These are phyloP conservation scores for Aspergillus olivimuriae DNA, from an alignment of 495 filamentous ascomycete species.

Conservation along the genomic window DNA sequence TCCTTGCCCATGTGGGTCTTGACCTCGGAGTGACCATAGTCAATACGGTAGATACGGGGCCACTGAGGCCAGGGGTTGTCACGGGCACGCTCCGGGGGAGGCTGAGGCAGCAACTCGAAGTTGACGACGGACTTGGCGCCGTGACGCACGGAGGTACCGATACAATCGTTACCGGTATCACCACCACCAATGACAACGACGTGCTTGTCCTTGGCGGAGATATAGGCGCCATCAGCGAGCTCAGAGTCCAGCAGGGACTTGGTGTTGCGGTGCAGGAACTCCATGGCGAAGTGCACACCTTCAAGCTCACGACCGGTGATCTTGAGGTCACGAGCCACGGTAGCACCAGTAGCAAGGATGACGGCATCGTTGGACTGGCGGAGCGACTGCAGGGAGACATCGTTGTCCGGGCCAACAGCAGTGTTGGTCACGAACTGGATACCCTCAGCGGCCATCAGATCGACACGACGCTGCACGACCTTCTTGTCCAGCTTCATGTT, in stretches of 20 bases:
- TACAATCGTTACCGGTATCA: slow-evolving; percentile 99
- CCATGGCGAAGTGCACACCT: slow-evolving; percentile 97
- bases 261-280: slow-evolving; percentile 97
- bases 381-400: slow-evolving; percentile 66
- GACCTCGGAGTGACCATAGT: slow-evolving; percentile 96
- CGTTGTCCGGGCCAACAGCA: slow-evolving; percentile 68
- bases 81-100: slow-evolving; percentile 84
- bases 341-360: slow-evolving; percentile 93
- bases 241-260: slow-evolving; percentile 96
- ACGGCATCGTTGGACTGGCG: slow-evolving; percentile 77
- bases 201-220: slow-evolving; percentile 94
- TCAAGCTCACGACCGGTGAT: slow-evolving; percentile 87
- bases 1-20: slow-evolving; percentile 97
- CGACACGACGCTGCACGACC: slow-evolving; percentile 89
- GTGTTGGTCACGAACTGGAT: slow-evolving; percentile 74
- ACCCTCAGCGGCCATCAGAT: slow-evolving; percentile 94
- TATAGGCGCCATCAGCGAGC: slow-evolving; percentile 80
- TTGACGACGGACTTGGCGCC: slow-evolving; percentile 95
- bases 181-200: slow-evolving; percentile 98
- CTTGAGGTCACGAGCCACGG: slow-evolving; percentile 91
- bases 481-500: slow-evolving; percentile 99
- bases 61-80: slow-evolving; percentile 99
- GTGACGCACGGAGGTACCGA: slow-evolving; percentile 96
- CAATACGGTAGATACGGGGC: slow-evolving; percentile 97
- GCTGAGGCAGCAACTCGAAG: slow-evolving; percentile 95